Base-by-base conservation (phyloP, 116 monocot species). In the Dioscorea cayenensis region DNA sequence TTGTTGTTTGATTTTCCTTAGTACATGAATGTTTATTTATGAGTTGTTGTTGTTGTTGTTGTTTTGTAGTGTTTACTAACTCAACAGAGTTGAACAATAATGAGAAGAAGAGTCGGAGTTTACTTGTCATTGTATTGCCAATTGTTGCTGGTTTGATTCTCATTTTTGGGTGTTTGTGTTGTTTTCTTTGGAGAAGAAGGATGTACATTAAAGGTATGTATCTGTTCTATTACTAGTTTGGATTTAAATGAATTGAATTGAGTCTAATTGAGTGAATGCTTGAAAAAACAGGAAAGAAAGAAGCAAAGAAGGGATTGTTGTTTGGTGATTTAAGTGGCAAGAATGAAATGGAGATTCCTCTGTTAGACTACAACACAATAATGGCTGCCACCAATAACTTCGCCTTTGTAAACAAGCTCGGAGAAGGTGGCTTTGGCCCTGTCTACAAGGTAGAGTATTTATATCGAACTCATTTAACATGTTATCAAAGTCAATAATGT, bases 391-490 rank as follows among this genome's bases (percentile, higher is more conserved):
- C 79, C 0, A 64, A 63, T 22, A 63, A 21, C 37, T 73, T 79
- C 23, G 49, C 69, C 11, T 4, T 23, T 8, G 59, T 50, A 6
- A 68, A 79, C 38, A 73, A 67, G 51, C 43, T 79, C 7, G 79
- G 79, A 6, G 73, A 79, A 73, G 70, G 79, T 22, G 74, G 79
- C 11, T 79, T 74, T 59, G 79, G 74, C 9, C 69, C 79, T 64
- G 74, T 79, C 52, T 74, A 70, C 37, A 74, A 65, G 74, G 74
- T 74, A 73, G 19, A 60, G 20, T 3, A 50, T 66, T 3, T 32
- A 14, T 22, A 14, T 14, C 20, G 19, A n/a, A 29, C 27, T 20
- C 20, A 61, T 38, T 9, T 64, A 20, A 64, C 43, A 9, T 43
- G 43, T 3, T 43, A 12, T 43, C 12, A 9, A 10, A 43, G 8